phyloP scores from a whole-genome alignment of 2,329 filamentous ascomycete genomes.

The Phaeosphaeria sp. region DNA sequence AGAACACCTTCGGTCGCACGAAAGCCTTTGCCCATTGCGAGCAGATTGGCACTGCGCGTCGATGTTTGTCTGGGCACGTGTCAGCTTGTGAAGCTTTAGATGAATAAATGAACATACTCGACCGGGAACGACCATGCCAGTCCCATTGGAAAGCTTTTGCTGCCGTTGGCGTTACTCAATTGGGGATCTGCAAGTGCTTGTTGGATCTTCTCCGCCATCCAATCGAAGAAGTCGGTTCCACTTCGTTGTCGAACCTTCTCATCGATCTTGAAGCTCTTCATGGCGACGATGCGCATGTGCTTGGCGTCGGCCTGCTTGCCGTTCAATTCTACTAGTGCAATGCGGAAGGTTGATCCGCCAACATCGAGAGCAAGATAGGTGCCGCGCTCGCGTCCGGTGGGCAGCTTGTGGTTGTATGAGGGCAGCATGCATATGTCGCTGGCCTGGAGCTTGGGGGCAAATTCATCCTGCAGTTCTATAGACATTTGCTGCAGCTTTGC shows the following conservation, averaged over 20 bases:
- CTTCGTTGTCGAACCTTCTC: conserved; percentile 61
- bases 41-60: conserved; percentile 61
- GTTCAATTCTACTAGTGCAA: conserved; percentile 65
- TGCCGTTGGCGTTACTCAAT: conserved; percentile 46
- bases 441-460: conserved; percentile 60
- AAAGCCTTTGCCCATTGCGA: conserved; percentile 72
- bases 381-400: conserved; percentile 65
- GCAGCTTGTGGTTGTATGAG: conserved; percentile 68
- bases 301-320: conserved; percentile 54
- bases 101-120: conserved; percentile 51
- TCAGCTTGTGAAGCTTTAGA: neutral
- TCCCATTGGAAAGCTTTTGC: conserved; percentile 62
- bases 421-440: conserved; percentile 70
- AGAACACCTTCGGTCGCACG: conserved; percentile 64
- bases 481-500: conserved; percentile 55
- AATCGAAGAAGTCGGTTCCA: conserved; percentile 68
- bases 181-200: conserved; percentile 56
- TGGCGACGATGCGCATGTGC: conserved; percentile 62
- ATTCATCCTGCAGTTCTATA: conserved; percentile 57
- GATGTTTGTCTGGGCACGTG: conserved; percentile 62
- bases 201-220: conserved; percentile 68
- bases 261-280: conserved; percentile 64
- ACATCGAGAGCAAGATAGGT: conserved; percentile 69
- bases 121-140: conserved; percentile 72
- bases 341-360: conserved; percentile 70